These are phyloP conservation scores for Pichia thaimueangensis DNA, from an alignment of 805 yeast species.

Conservation along the genomic window DNA sequence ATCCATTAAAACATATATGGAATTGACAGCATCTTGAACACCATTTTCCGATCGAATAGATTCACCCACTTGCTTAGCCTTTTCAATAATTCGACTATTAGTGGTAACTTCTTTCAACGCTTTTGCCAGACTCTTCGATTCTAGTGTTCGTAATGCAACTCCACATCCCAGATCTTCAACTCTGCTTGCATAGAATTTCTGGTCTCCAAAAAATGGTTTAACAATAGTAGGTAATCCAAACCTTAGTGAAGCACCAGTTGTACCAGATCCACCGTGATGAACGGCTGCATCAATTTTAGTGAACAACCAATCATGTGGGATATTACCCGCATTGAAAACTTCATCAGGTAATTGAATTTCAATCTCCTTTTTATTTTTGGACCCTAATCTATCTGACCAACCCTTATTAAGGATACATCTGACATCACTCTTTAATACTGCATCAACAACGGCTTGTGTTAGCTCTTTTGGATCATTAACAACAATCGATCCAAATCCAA, in stretches of 20 bases:
- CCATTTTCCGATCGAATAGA: conserved; percentile 73
- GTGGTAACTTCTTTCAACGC: conserved; percentile 68
- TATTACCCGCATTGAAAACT: conserved; percentile 60
- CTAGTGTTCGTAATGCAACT: conserved; percentile 59
- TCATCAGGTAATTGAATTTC: conserved; percentile 56
- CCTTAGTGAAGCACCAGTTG: conserved; percentile 86
- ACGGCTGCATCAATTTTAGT: conserved; percentile 88
- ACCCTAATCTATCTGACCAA: conserved; percentile 72
- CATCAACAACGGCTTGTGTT: conserved; percentile 71
- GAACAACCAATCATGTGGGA: conserved; percentile 95
- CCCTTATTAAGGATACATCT: conserved; percentile 87
- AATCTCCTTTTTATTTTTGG: conserved; percentile 27
- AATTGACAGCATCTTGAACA: conserved; percentile 65
- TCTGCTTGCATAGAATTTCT: conserved; percentile 82
- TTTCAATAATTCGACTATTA: conserved; percentile 58
- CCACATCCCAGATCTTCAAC: conserved; percentile 91
- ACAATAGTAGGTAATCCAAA: conserved; percentile 86
- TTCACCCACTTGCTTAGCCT: conserved; percentile 58
- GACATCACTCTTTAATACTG: conserved; percentile 75
- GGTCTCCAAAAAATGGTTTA: conserved; percentile 96
- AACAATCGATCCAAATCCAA: conserved; percentile 95
- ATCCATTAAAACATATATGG: conserved; percentile 72
- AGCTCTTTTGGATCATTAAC: conserved; percentile 75
- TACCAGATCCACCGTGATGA: conserved; percentile 96
- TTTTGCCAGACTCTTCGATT: conserved; percentile 51